Conservation (phyloP, 1,284 basidiomycete species). For the Pseudozyma flocculosa region DNA sequence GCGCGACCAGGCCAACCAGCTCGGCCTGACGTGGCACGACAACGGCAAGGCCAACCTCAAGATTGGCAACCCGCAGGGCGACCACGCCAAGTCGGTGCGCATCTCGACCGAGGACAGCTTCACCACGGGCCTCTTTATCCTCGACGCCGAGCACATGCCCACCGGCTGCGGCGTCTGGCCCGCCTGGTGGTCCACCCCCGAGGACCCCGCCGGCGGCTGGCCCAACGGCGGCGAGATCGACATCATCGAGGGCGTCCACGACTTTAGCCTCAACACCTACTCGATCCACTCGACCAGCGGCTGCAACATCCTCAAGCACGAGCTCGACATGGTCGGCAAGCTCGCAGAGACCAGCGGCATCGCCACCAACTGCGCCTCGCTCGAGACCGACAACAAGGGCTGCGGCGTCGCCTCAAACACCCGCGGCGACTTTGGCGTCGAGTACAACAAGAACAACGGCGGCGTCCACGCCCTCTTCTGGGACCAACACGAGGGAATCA, state of each 20-base stretch:
- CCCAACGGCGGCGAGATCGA: conserved; percentile 52
- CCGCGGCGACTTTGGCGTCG: conserved; percentile 63
- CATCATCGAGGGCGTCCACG: conserved; percentile 50
- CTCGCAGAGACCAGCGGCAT: conserved; percentile 28
- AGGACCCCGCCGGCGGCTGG: conserved; percentile 30
- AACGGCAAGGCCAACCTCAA: conserved; percentile 33
- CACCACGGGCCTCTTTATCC: conserved; percentile 40
- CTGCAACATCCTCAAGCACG: conserved; percentile 21
- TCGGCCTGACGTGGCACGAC: conserved; percentile 26
- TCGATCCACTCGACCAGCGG: conserved; percentile 41
- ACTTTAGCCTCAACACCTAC: conserved; percentile 38
- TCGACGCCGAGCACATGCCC: conserved; percentile 46
- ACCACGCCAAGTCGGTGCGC: conserved; percentile 34
- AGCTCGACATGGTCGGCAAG: conserved; percentile 25
- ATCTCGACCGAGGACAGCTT: conserved; percentile 41
- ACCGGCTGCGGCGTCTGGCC: conserved; percentile 52
- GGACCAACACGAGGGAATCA: conserved; percentile 58
- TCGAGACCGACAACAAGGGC: conserved; percentile 66
- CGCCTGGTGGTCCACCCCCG: conserved; percentile 49
- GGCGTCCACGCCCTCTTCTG: conserved; percentile 59
- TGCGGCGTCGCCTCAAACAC: conserved; percentile 66
- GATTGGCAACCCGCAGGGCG: conserved; percentile 18
- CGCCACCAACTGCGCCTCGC: conserved; percentile 65
- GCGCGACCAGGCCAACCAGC: conserved; percentile 9
- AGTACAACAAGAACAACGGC: conserved; percentile 67